Evolutionary conservation across 208 protist genomes (phyloP), one percentile per base, ranked within the genome.

Genomic region (Balamuthia mandrillaris): DNA sequence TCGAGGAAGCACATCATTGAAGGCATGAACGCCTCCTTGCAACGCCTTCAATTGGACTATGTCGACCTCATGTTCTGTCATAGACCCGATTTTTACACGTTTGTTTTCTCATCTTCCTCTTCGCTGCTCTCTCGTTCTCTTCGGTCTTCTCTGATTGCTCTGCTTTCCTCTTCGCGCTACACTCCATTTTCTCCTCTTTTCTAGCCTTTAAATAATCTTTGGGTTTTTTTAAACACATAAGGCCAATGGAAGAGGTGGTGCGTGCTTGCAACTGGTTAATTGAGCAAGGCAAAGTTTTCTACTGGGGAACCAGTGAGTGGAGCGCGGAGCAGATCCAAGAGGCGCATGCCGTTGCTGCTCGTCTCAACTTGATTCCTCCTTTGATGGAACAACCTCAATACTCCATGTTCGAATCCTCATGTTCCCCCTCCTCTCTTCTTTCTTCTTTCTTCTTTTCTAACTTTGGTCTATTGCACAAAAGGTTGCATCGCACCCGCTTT

Each of bases 301-400:
- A 91, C 86, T 91, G 88, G 88, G 88, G 88, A 54, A 91, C 88
- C 61, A 78, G 49, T 44, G 88, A 91, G 77, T 91, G 88, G 88
- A 61, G 31, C 31, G 68, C 58, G 9, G 29, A 87, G 47, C 82
- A 91, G 77, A 56, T 91, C 14, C 84, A 47, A 16, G 78, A 91
- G 84, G 88, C 85, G 31, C 27, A 56, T 58, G n/a, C 44, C 14
- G 52, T 88, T 42, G 86, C 86, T 35, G 61, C 89, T 33, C 1
- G 74, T 3, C 83, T 91, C 12, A 63, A 63, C 24, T 42, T 91
- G 6, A 51, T 75, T 33, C 18, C n/a, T 0, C 86, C 86, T 0
- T 14, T 87, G 42, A 54, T 83, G 58, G 81, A 87, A 49, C 86
- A 87, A 75, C 86, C 82, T 21, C 56, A 88, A 52, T 88, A 91